Percentiles rank a stretch among this genome's conserved stretches.
phyloP scores from a whole-genome alignment of 163 green algal species.

The Scenedesmus sp. region DNA sequence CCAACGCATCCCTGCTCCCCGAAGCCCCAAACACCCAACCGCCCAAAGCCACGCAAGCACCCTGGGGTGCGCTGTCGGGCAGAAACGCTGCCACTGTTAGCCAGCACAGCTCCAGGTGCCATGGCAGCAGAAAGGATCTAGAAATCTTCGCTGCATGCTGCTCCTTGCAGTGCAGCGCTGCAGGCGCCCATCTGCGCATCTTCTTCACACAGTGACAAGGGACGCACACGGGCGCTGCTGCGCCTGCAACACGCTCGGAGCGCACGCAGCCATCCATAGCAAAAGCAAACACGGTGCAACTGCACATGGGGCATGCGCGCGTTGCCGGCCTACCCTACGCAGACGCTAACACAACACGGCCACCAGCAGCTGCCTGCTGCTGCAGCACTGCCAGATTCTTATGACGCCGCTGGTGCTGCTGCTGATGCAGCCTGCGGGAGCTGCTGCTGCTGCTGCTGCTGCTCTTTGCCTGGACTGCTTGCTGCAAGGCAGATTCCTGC shows the following conservation, averaged over 20 bases:
- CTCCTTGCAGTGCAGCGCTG: background rate
- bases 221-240: background rate
- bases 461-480: background rate
- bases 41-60: background rate
- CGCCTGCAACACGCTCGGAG: background rate
- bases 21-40: background rate
- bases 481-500: background rate
- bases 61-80: conserved; percentile 18
- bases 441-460: background rate
- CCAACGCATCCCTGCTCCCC: background rate
- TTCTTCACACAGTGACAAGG: background rate
- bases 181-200: background rate
- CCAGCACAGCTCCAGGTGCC: background rate
- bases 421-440: background rate
- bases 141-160: background rate
- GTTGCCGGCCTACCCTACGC: background rate
- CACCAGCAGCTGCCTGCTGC: background rate
- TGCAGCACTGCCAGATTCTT: background rate
- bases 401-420: background rate
- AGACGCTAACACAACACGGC: background rate
- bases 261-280: background rate
- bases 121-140: background rate
- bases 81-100: conserved; percentile 32
- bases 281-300: background rate
- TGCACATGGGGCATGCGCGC: background rate